Percentiles rank a stretch among this genome's conserved stretches.
phyloP scores from a whole-genome alignment of 1,284 basidiomycete species.

The Austroboletus novae-zelandiae region DNA sequence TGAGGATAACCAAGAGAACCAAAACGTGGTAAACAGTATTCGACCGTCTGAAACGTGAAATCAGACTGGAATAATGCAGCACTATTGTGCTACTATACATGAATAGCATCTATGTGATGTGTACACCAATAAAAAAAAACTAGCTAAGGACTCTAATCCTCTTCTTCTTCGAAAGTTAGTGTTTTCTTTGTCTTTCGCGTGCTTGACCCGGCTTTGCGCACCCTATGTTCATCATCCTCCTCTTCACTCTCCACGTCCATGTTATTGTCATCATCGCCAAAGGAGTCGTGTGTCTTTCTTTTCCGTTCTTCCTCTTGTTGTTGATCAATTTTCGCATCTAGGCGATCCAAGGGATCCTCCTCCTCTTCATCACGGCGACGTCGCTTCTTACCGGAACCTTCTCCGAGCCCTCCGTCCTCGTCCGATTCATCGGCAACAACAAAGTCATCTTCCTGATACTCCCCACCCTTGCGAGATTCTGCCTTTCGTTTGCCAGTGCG shows the following conservation, averaged over 20 bases:
- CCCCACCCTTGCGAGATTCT: conserved; percentile 47
- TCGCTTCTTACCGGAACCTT: conserved; percentile 35
- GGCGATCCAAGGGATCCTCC: conserved; percentile 61
- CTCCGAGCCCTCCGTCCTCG: conserved; percentile 51
- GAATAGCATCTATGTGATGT: neutral
- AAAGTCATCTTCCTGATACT: conserved; percentile 82
- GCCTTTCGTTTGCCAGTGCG: conserved; percentile 36
- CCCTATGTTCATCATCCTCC: conserved; percentile 59
- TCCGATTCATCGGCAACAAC: conserved; percentile 74
- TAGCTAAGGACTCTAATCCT: conserved; percentile 13
- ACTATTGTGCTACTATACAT: conserved; percentile 6
- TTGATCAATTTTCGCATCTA: conserved; percentile 60
- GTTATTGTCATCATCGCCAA: conserved; percentile 40
- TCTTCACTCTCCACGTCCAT: conserved; percentile 81
- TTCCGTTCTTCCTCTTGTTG: conserved; percentile 49
- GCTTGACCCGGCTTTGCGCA: conserved; percentile 49
- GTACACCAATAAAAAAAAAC: neutral
- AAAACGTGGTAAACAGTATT: conserved; percentile 72
- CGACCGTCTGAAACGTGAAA: conserved; percentile 60
- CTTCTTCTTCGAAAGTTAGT: conserved; percentile 59
- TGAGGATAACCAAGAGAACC: conserved; percentile 73
- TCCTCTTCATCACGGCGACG: conserved; percentile 44
- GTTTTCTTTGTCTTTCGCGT: conserved; percentile 52
- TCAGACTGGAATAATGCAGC: conserved; percentile 52
- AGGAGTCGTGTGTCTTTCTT: conserved; percentile 20